Evolutionary conservation across 2,329 filamentous ascomycete genomes (phyloP), one percentile per base, ranked within the genome.

Genomic region (Colletotrichum nymphaeae): DNA sequence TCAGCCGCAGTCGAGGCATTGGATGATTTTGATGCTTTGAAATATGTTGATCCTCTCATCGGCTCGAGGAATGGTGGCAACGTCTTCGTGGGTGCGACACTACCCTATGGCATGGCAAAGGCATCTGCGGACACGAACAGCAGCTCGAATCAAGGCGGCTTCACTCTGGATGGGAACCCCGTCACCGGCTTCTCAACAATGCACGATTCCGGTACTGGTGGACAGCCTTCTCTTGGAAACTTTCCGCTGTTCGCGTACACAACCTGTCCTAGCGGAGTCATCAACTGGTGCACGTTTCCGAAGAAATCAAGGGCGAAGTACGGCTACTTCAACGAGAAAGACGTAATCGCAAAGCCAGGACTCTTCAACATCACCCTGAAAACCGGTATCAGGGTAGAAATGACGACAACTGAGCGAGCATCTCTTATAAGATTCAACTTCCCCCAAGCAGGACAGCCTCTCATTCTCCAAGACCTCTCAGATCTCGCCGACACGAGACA

Each of bases 241-340:
- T 95, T 95, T 66, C 91, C 93, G 0, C 83, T 95, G 1, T 94
- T 95, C 75, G 87, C 92, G 0, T 92, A 93, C 74, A 83, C 88
- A 4, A 84, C 85, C 53, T 95, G 93, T 75, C 85, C 88, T 0
- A 86, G 84, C 16, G 89, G 93, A 73, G 87, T 91, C 52, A 81
- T 94, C 67, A 85, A 93, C 76, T 84, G 84, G 8, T 94, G 93
- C 79, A 84, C 83, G 14, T 94, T 90, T 77, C 87, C 88, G 12
- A 89, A 89, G 76, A 82, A 81, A 72, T 76, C 78, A 75, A 86
- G 78, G 74, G 83, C 60, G 63, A 76, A 73, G 1, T 84, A 83
- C 70, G 86, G 86, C 2, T 75, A 77, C 1, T 91, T 91, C 76
- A 78, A 85, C 32, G 84, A 87, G 58, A 83, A 83, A 1, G 89